phyloP scores from a whole-genome alignment of 2,329 filamentous ascomycete species.

The Neonectria sp. region DNA sequence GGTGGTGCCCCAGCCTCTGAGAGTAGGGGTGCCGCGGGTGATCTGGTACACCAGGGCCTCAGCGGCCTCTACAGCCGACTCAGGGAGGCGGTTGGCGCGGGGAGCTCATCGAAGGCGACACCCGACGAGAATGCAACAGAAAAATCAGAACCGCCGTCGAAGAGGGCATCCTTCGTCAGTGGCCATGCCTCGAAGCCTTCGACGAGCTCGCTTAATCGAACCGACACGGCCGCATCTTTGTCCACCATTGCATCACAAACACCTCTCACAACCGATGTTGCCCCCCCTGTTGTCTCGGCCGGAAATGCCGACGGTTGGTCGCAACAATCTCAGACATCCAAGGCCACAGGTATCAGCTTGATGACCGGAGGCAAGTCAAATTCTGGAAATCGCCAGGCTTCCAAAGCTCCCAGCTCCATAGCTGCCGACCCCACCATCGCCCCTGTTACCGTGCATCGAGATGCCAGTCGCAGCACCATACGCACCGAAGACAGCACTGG shows the following conservation, averaged over 20 bases:
- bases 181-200: conserved; percentile 60
- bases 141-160: conserved; percentile 55
- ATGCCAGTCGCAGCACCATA: conserved; percentile 59
- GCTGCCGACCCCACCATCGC: conserved; percentile 62
- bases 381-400: conserved; percentile 57
- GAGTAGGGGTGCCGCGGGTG: conserved; percentile 78
- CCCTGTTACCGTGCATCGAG: conserved; percentile 66
- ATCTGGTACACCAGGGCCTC: conserved; percentile 86
- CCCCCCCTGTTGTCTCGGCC: conserved; percentile 54
- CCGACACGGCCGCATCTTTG: conserved; percentile 54
- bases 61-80: conserved; percentile 92
- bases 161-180: conserved; percentile 58
- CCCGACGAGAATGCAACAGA: conserved; percentile 50
- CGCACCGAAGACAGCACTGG: conserved; percentile 61
- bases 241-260: conserved; percentile 51
- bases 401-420: conserved; percentile 60
- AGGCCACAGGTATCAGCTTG: conserved; percentile 64
- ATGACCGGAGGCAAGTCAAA: conserved; percentile 61
- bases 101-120: conserved; percentile 61
- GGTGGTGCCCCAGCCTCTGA: conserved; percentile 72
- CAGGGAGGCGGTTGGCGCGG: conserved; percentile 83
- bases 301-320: conserved; percentile 57
- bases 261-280: conserved; percentile 53
- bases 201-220: conserved; percentile 58
- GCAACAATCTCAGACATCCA: conserved; percentile 61